Evolutionary conservation across 495 filamentous ascomycete genomes (phyloP).

Genomic region (Penicillium nucicola): DNA sequence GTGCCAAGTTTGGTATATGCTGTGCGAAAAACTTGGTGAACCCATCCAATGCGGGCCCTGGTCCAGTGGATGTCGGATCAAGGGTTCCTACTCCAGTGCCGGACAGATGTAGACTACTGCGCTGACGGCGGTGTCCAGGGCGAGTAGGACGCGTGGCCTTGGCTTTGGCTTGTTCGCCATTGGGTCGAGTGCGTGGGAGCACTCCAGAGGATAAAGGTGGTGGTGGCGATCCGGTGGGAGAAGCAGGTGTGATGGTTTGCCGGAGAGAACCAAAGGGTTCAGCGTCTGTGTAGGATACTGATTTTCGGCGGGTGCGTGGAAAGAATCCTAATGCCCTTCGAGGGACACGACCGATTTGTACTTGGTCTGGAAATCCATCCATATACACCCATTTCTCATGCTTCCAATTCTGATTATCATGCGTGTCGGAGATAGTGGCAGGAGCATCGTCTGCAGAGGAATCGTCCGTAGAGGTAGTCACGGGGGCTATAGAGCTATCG

Average conservation of each 20-base stretch:
- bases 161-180: constrained; percentile 18
- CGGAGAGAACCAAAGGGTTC: constrained; percentile 35
- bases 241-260: constrained; percentile 33
- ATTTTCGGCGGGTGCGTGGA: constrained; percentile 85
- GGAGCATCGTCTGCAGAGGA: constrained; percentile 13
- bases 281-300: constrained; percentile 48
- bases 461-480: constrained; percentile 18
- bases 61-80: constrained; percentile 59
- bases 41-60: constrained; percentile 76
- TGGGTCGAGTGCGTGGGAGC: constrained; percentile 16
- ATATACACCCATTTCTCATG: constrained; percentile 86
- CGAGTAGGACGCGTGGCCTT: constrained; percentile 13
- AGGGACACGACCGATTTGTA: constrained; percentile 84
- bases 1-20: constrained; percentile 69
- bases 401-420: constrained; percentile 64
- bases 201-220: constrained; percentile 21
- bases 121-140: constrained; percentile 36
- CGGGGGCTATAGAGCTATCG: constrained; percentile 43
- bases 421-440: constrained; percentile 23
- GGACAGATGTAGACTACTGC: constrained; percentile 51
- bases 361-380: constrained; percentile 62
- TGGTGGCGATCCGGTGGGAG: constrained; percentile 30
- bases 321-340: constrained; percentile 85
- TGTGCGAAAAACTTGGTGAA: constrained; percentile 76
- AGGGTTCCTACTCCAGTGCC: constrained; percentile 86